Evolutionary conservation across 768 basidiomycete genomes (phyloP), one percentile per base, ranked within the genome.

Genomic region (Tulasnella sp.): DNA sequence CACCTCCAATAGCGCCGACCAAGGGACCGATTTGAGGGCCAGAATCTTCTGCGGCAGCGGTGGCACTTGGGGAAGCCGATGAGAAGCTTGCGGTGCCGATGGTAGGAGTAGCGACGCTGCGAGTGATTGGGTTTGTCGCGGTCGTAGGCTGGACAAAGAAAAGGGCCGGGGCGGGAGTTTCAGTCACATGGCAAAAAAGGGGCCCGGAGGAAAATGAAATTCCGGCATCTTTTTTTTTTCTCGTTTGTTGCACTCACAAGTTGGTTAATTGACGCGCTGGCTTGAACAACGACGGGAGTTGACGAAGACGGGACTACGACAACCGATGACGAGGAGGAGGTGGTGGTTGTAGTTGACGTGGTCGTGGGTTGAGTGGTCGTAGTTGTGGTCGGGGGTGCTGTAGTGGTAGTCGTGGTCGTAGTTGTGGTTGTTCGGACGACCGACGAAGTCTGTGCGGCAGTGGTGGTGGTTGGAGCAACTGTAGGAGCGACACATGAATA

Each of bases 341-440:
- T 80, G 48, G 68, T 81, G 19, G 80, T 80, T n/a, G 77, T 80
- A 7, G 82, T 81, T 48, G 80, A 79, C 40, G 79, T 76, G 46
- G 81, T 79, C 10, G 74, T 39, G 78, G 75, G 81, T 38, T 80
- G 73, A 74, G 78, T 76, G 75, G 78, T 38, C 52, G 77, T 56
- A 42, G 86, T 86, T 78, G 89, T 78, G 12, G 91, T 87, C 12
- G 88, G 76, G 31, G 39, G 39, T 40, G 85, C 83, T 0, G 83
- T 81, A 48, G 83, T 74, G 18, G 85, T 83, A 48, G 79, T 84
- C 19, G 86, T 83, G 44, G 87, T 86, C 40, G 84, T 81, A 4
- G 88, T 83, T 48, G 86, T 85, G n/a, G 84, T 82, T 2, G 86
- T 62, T 40, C 38, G 83, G 39, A 85, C 79, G 34, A 86, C 85